phyloP scores from a whole-genome alignment of 148 eudicot species.

The Gaultheria prostrata region DNA sequence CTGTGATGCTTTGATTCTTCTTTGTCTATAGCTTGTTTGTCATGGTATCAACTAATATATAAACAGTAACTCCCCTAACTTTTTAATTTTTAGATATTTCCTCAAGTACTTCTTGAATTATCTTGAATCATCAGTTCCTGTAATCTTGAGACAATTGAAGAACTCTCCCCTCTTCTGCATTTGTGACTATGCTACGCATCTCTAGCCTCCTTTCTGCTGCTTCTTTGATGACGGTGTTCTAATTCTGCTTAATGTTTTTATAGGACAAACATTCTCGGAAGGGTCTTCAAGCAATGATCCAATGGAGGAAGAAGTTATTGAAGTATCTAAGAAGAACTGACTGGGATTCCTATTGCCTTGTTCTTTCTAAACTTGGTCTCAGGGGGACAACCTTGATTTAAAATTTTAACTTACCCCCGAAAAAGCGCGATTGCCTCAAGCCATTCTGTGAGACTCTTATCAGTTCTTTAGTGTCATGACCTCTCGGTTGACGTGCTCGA shows the following conservation, averaged over 20 bases:
- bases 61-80: not conserved
- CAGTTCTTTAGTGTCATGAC: no score
- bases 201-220: not conserved
- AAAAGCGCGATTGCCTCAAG: not conserved
- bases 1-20: not conserved
- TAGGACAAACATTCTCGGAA: constrained; percentile 73
- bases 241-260: not conserved
- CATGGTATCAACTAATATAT: not conserved
- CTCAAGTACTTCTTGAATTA: not conserved
- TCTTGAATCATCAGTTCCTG: not conserved
- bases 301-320: constrained; percentile 62
- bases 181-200: not conserved
- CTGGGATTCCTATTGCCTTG: constrained; percentile 68
- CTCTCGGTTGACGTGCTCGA: no score
- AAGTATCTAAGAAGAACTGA: constrained; percentile 66
- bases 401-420: not conserved
- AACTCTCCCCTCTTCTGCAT: not conserved
- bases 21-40: not conserved
- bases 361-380: constrained; percentile 66
- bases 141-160: not conserved
- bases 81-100: constrained; percentile 1
- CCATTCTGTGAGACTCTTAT: no score
- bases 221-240: constrained; percentile 7
- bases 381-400: constrained; percentile 53
- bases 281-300: constrained; percentile 63